Evolutionary conservation across 169 alveolate species (phyloP).

Genomic region (Plasmodium reichenowi): DNA sequence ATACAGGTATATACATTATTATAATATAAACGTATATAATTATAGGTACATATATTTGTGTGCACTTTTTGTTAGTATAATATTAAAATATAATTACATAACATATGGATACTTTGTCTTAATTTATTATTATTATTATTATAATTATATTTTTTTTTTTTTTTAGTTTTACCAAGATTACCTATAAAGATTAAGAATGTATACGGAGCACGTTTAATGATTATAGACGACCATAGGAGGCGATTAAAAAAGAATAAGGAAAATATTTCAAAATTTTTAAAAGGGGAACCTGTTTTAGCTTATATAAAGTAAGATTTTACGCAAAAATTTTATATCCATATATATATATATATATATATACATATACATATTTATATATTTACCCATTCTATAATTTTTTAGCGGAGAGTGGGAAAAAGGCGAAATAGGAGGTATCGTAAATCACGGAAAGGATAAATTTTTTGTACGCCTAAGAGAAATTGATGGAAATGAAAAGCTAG

Average conservation of each 20-base stretch:
- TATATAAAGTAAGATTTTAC: conserved; percentile 37
- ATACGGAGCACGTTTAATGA: conserved; percentile 77
- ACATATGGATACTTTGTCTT: neutral
- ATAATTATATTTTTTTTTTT: neutral
- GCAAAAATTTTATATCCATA: too few relatives aligned
- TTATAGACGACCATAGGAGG: conserved; percentile 61
- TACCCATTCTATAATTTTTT: neutral
- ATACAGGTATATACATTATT: conserved; percentile 77
- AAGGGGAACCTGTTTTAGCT: conserved; percentile 66
- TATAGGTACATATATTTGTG: too few relatives aligned
- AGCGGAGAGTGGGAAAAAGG: conserved; percentile 88
- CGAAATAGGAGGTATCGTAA: conserved; percentile 78
- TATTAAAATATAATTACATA: neutral
- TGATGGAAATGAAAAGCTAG: conserved; percentile 79
- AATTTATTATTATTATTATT: neutral
- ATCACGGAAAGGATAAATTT: conserved; percentile 78
- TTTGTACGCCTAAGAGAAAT: conserved; percentile 77
- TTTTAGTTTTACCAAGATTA: conserved; percentile 84
- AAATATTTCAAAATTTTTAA: conserved; percentile 45
- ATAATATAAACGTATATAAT: too few relatives aligned
- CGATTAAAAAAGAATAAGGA: conserved; percentile 50
- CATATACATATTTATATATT: neutral
- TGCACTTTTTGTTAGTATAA: too few relatives aligned
- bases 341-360: too few relatives aligned
- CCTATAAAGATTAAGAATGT: conserved; percentile 83